Evolutionary conservation across 1,284 basidiomycete species (phyloP).

Genomic region (Mrakiaceae sp.): DNA sequence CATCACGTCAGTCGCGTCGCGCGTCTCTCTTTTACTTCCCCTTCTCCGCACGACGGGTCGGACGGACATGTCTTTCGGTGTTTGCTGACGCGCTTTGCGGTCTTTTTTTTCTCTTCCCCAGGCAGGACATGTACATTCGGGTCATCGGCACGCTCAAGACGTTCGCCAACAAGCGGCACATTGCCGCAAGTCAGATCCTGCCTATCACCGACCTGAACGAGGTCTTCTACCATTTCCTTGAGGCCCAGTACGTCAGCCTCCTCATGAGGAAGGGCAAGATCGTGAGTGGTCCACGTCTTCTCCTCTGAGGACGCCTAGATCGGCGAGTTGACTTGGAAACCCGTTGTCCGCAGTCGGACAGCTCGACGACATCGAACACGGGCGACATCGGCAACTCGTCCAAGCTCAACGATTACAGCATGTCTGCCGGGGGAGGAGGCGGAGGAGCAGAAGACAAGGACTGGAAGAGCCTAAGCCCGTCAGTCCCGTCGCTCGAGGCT

Average conservation of each 20-base stretch:
- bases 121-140: conserved; percentile 68
- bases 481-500: conserved; percentile 6
- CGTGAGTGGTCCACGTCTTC: neutral
- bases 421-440: conserved; percentile 28
- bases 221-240: conserved; percentile 63
- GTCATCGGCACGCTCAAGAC: conserved; percentile 80
- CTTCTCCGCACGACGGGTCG: neutral
- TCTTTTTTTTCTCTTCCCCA: conserved; percentile 27
- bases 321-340: neutral
- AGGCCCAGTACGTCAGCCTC: conserved; percentile 44
- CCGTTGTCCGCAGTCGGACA: conserved; percentile 3
- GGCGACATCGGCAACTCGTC: conserved; percentile 7
- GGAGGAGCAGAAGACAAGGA: conserved; percentile 1
- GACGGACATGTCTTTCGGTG: conserved; percentile 5
- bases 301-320: neutral
- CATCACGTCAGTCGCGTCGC: conserved; percentile 33
- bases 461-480: neutral
- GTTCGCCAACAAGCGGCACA: conserved; percentile 70
- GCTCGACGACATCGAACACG: neutral
- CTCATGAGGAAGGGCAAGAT: conserved; percentile 29
- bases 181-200: conserved; percentile 65
- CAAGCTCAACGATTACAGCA: conserved; percentile 23
- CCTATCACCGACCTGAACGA: conserved; percentile 63
- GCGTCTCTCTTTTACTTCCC: neutral
- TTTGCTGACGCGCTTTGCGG: neutral